Evolutionary conservation across 257 asterid species (phyloP), one percentile per base, ranked within the genome.

Genomic region (Leptodermis oblonga): DNA sequence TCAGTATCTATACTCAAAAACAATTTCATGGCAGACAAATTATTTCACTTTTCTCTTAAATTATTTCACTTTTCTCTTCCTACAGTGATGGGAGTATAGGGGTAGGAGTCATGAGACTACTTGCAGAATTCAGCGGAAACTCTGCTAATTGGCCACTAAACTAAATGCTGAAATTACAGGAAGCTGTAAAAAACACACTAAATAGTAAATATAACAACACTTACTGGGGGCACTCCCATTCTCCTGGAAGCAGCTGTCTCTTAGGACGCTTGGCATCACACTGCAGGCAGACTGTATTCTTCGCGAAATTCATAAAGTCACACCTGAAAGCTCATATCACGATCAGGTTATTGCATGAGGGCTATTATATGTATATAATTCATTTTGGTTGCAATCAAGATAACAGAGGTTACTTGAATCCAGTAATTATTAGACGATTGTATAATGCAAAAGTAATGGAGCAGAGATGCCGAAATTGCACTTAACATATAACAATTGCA

Each of bases 241-340:
- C 98, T 82, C 97, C 98, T 53, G 97, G 98, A 87, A 93, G 97
- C 84, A 93, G 79, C 89, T 93, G 89, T 73, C 96, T 81, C 84
- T 93, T 90, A 2, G 98, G 98, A 69, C 97, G 98, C 74, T 93
- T 93, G 74, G 92, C 96, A 81, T 93, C 97, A 81, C 98, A 93
- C 64, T 90, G 97, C 72, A 88, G 82, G 82, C 98, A 93, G 71
- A 87, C 80, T 1, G 89, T 83, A 77, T 93, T 93, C 91, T 93
- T 93, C 2, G 98, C 98, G 51, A 93, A 93, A 78, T 92, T 92
- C 97, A 92, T 81, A 84, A 92, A 88, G 71, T 92, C 96, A 52
- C 98, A 92, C 93, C 98, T 92, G 90, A 71, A 70, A 69, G 62
- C 54, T 53, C 28, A 60, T 68, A 34, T 49, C 9, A 67, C 30